Conservation (phyloP, 169 alveolate species). For the Plasmodium cynomolgi region DNA sequence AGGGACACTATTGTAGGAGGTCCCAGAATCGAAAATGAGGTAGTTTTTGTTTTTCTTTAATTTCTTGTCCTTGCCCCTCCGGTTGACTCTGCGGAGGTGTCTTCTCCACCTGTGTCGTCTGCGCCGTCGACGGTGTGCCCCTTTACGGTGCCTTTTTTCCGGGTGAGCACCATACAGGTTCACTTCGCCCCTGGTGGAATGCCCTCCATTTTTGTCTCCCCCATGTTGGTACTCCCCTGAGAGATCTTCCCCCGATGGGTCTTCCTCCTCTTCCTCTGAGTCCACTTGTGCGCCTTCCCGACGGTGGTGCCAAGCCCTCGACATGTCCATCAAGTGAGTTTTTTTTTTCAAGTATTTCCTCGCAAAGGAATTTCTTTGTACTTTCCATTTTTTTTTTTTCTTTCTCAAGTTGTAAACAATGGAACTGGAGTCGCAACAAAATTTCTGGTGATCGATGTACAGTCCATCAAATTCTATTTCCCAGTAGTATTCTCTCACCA, state of each 20-base stretch:
- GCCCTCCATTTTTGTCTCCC: neutral
- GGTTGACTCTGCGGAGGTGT: neutral
- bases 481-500: constrained; percentile 91
- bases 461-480: constrained; percentile 86
- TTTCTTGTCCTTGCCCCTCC: neutral
- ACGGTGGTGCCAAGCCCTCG: neutral
- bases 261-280: neutral
- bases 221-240: neutral
- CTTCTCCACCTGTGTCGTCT: neutral
- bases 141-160: neutral
- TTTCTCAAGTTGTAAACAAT: constrained; percentile 40
- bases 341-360: constrained; percentile 12
- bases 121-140: neutral
- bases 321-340: neutral
- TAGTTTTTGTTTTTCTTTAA: constrained; percentile 78
- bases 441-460: constrained; percentile 87
- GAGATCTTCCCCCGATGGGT: neutral
- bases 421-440: constrained; percentile 85
- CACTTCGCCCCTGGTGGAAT: neutral
- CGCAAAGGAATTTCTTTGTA: neutral
- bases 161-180: neutral
- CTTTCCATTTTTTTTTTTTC: neutral
- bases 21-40: constrained; percentile 92
- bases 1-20: constrained; percentile 90
- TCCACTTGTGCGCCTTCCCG: neutral